These are phyloP conservation scores for Clavispora asparagi DNA, from an alignment of 805 yeast species.

Conservation along the genomic window DNA sequence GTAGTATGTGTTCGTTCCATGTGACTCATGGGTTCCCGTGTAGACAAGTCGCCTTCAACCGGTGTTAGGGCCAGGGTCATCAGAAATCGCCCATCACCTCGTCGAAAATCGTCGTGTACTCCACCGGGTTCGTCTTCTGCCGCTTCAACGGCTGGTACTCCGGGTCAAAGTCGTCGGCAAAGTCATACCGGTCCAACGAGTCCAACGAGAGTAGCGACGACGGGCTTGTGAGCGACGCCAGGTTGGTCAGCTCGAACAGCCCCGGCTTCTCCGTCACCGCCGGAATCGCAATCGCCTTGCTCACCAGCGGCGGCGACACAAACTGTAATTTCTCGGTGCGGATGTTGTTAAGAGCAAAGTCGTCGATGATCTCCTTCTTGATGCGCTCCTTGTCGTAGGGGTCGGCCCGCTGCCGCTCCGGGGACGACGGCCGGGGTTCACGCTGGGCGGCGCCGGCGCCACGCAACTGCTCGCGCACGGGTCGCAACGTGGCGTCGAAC, in stretches of 20 bases:
- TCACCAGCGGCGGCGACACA: slow-evolving; percentile 12
- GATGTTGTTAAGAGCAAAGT: slow-evolving; percentile 33
- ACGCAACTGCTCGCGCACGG: slow-evolving; percentile 8
- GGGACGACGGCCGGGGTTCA: slow-evolving; percentile 1
- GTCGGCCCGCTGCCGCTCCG: slow-evolving; percentile 13
- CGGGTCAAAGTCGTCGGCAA: slow-evolving; percentile 11
- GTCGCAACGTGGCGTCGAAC: slow-evolving; percentile 12
- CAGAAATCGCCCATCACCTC: slow-evolving; percentile 15
- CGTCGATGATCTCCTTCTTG: slow-evolving; percentile 38
- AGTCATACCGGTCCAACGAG: slow-evolving; percentile 21
- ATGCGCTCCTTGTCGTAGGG: slow-evolving; percentile 20
- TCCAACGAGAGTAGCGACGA: slow-evolving; percentile 31
- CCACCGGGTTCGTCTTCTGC: slow-evolving; percentile 13
- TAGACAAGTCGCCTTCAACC: no score
- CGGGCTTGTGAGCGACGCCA: slow-evolving; percentile 29
- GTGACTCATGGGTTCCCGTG: no score
- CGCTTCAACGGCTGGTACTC: slow-evolving; percentile 11
- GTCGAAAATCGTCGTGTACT: slow-evolving; percentile 15
- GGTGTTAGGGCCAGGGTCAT: no score
- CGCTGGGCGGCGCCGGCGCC: slow-evolving; percentile 1
- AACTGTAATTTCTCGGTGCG: slow-evolving; percentile 19
- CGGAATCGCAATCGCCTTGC: slow-evolving; percentile 3
- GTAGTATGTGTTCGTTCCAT: no score
- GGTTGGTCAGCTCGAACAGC: slow-evolving; percentile 5
- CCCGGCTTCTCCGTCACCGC: slow-evolving; percentile 1